Percentiles rank a stretch among this genome's conserved stretches.
Conservation (phyloP, 2,329 filamentous ascomycete genomes). For the Ilyonectria mors-panacis region DNA sequence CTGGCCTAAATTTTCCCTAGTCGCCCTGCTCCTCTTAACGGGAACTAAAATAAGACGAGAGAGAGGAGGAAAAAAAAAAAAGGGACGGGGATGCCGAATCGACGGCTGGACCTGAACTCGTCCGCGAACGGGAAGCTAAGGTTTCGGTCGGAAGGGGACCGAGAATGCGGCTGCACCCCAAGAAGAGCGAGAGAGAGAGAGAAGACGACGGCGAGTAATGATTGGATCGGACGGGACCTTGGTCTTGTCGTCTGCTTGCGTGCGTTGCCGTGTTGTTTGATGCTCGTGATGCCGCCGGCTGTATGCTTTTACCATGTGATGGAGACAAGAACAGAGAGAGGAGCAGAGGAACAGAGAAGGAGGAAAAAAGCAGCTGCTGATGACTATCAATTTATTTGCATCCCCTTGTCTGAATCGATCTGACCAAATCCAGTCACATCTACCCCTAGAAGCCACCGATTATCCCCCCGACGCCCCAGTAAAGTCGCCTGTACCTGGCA, state of each 20-base stretch:
- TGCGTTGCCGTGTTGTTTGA: not conserved
- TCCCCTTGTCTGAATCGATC: not conserved
- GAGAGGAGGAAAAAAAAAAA: constrained; percentile 1
- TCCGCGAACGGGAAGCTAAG: constrained; percentile 22
- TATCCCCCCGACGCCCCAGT: not conserved
- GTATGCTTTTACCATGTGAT: not conserved
- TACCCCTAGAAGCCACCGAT: not conserved
- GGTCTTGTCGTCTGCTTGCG: not conserved
- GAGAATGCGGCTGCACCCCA: not conserved
- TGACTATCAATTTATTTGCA: not conserved
- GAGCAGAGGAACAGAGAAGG: not conserved
- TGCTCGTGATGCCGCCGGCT: not conserved
- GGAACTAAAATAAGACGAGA: not conserved
- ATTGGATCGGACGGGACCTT: not conserved
- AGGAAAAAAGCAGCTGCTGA: not conserved
- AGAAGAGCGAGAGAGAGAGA: not conserved
- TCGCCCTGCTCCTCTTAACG: not conserved
- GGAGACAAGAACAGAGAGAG: not conserved
- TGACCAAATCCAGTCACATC: constrained; percentile 1
- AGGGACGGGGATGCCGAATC: constrained; percentile 14
- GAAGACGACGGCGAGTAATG: not conserved
- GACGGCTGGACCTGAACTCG: not conserved
- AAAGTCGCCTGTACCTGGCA: not conserved
- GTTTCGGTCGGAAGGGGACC: constrained; percentile 22
- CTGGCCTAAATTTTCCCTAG: not conserved